Base-by-base conservation (phyloP, 495 filamentous ascomycete species). In the Podospora anserina region DNA sequence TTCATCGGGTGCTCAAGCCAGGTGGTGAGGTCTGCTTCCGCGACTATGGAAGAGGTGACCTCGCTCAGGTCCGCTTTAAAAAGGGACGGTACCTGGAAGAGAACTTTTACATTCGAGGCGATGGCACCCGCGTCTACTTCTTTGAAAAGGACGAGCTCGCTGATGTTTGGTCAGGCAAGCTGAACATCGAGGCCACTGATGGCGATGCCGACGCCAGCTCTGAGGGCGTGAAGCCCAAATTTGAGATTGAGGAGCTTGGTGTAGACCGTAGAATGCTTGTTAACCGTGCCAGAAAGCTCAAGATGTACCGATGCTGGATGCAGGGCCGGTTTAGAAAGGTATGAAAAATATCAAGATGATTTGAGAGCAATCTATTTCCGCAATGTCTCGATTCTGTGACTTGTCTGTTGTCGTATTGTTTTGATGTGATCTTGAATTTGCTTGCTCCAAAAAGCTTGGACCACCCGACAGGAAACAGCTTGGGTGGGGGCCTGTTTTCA, bases 301-400 rank as follows among this genome's bases (percentile, higher is more conserved):
- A 98, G 81, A 99, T 99, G 95, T 97, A 97, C 80, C 89, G 95
- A 57, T 97, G 93, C 82, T 93, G 95, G 95, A 89, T 98, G 77
- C 95, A 99, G 77, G 96, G 91, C 23, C 88, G 89, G 15, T 97
- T 98, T 77, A 83, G 78, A 68, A 99, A 97, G 79, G 86, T 87
- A 75, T 84, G 80, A 71, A 78, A 78, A 55, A 68, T 59, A 32
- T 63, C 4, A 72, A 63, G 28, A 23, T 23, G 23, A 23, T 23
- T 23, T 23, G 23, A 67, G 30, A 68, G 63, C 19, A 49, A 63
- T 27, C n/a, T 54, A 4, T 55, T 23, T 19, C 23, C 11, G 5
- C n/a, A 54, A 32, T 61, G 27, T 69, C 49, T 11, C 1, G 32
- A 15, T 53, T 53, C 30, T 44, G 11, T 28, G 59, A 39, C 23